phyloP scores from a whole-genome alignment of 768 basidiomycete genomes.

The Russula sp. region DNA sequence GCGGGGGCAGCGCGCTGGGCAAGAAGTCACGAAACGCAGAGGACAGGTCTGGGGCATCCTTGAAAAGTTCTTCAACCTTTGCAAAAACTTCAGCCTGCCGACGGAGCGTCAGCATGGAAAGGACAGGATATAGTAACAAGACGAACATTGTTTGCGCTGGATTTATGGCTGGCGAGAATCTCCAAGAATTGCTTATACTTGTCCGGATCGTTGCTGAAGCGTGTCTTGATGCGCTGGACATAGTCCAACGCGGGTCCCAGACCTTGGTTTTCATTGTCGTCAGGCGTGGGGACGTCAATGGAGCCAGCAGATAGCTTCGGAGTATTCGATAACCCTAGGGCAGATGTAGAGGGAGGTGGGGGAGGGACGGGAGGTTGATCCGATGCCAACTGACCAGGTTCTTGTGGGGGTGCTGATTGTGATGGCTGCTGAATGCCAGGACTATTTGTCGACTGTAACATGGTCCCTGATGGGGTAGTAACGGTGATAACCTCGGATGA shows the following conservation, averaged over 20 bases:
- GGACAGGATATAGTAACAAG: slow-evolving; percentile 20
- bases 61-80: slow-evolving; percentile 63
- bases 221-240: slow-evolving; percentile 93
- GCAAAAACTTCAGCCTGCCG: slow-evolving; percentile 57
- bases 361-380: slow-evolving; percentile 9
- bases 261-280: slow-evolving; percentile 20
- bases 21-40: slow-evolving; percentile 71
- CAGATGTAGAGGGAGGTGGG: slow-evolving; percentile 15
- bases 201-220: slow-evolving; percentile 71
- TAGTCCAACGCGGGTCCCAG: slow-evolving; percentile 86
- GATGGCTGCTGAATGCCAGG: slow-evolving; percentile 12
- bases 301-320: background rate
- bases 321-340: slow-evolving; percentile 10
- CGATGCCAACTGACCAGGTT: background rate
- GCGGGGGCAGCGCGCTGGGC: slow-evolving; percentile 34
- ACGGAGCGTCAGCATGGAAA: background rate
- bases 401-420: background rate
- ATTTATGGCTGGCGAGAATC: slow-evolving; percentile 62
- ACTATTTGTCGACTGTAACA: slow-evolving; percentile 26
- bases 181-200: slow-evolving; percentile 77
- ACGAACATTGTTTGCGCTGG: slow-evolving; percentile 41
- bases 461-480: slow-evolving; percentile 65
- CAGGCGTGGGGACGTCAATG: slow-evolving; percentile 2
- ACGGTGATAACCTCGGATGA: slow-evolving; percentile 65
- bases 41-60: slow-evolving; percentile 66